Percentiles rank a stretch among this genome's conserved stretches.
phyloP scores from a whole-genome alignment of 257 asterid species.

The Scutellaria minor region DNA sequence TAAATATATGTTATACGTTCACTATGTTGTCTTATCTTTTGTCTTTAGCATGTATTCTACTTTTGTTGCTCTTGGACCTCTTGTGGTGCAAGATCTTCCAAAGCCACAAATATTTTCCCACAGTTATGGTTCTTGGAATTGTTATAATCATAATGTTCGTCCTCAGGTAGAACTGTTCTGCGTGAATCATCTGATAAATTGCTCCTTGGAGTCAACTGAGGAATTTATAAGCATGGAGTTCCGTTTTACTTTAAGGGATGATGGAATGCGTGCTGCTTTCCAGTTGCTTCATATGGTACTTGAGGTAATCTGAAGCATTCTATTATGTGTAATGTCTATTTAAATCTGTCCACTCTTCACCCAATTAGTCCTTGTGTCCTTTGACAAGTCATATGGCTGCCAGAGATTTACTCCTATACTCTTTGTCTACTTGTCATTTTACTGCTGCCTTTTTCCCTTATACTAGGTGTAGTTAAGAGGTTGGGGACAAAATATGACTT shows the following conservation, averaged over 20 bases:
- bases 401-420: background rate
- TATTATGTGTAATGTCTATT: constrained; percentile 24
- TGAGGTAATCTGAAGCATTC: constrained; percentile 62
- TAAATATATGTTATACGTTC: background rate
- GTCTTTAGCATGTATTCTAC: constrained; percentile 6
- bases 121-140: constrained; percentile 25
- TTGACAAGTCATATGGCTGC: constrained; percentile 26
- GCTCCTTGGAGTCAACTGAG: constrained; percentile 99
- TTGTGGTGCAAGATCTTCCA: constrained; percentile 19
- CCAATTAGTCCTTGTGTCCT: constrained; percentile 16
- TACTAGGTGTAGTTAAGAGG: constrained; percentile 10
- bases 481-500: constrained; percentile 1
- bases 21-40: constrained; percentile 10
- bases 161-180: constrained; percentile 96
- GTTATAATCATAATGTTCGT: constrained; percentile 36
- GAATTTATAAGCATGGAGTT: constrained; percentile 99
- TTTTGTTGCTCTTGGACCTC: constrained; percentile 17
- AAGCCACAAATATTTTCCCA: background rate
- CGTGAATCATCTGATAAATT: constrained; percentile 93
- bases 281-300: constrained; percentile 99
- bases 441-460: constrained; percentile 8
- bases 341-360: constrained; percentile 15
- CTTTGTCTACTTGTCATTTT: background rate
- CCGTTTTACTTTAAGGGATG: constrained; percentile 90
- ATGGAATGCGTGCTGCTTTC: constrained; percentile 99